Conservation (phyloP, 192 early-diverging fungal species). For the Thamnidium elegans region DNA sequence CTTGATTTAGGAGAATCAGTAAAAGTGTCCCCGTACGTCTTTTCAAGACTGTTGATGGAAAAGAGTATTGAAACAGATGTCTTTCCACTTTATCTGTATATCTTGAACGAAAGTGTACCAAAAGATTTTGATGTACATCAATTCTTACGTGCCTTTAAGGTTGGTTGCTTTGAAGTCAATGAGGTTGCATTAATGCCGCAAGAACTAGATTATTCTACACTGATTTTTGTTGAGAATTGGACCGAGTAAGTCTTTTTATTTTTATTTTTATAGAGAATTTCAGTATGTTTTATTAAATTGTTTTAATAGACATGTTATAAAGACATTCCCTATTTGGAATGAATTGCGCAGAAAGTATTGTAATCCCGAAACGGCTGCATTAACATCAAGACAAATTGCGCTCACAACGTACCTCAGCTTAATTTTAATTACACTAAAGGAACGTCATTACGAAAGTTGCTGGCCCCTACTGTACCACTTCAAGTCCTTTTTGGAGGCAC, state of each 20-base stretch:
- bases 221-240: constrained; percentile 35
- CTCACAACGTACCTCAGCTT: constrained; percentile 29
- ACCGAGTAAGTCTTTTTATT: constrained; percentile 25
- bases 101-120: constrained; percentile 26
- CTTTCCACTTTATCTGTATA: constrained; percentile 29
- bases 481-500: constrained; percentile 13
- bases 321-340: constrained; percentile 27
- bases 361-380: neutral
- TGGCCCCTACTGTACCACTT: constrained; percentile 31
- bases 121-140: constrained; percentile 20
- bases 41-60: constrained; percentile 47
- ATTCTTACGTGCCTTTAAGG: constrained; percentile 35
- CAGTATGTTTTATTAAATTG: neutral
- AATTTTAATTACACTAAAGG: constrained; percentile 24
- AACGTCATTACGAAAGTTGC: constrained; percentile 37
- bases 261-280: neutral
- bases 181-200: constrained; percentile 21
- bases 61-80: constrained; percentile 38
- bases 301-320: constrained; percentile 26
- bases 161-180: constrained; percentile 26
- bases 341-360: neutral
- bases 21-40: constrained; percentile 48
- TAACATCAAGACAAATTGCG: constrained; percentile 19
- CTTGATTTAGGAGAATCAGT: constrained; percentile 44
- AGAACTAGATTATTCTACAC: constrained; percentile 12